Evolutionary conservation across 352 stramenopile genomes (phyloP), one percentile per base, ranked within the genome.

Genomic region (Phytophthora nicotianae): DNA sequence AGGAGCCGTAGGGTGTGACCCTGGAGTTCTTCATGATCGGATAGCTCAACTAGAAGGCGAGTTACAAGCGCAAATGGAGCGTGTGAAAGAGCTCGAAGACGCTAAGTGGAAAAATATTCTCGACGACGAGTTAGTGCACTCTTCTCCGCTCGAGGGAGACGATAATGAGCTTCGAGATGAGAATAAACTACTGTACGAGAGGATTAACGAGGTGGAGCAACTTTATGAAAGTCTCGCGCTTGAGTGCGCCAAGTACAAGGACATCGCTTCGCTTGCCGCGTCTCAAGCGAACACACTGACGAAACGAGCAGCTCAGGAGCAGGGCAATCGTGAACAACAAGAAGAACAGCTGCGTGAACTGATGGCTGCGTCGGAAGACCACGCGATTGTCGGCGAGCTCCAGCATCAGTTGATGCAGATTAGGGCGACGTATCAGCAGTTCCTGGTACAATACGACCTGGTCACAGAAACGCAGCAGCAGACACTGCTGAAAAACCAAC

Each of bases 371-470:
- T 93, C 76, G 2, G 93, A 98, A 60, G 94, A 98, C 64, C 89
- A 97, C 40, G 79, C 89, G 4, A 77, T 98, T 27, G 94, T 98
- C 33, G 93, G 88, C 1, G 72, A 84, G 50, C 70, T 98, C 11
- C 94, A 98, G 64, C 80, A 93, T 26, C 83, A 97, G 61, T 68
- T 98, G 14, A 80, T 95, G 61, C 77, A 93, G n/a, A 86, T 96
- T n/a, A 96, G 91, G 56, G 40, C 70, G 4, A 88, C 76, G 13
- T 95, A 92, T 65, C 86, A 95, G 59, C 79, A 89, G n/a, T 93
- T 91, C n/a, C 32, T 85, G 0, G 45, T 75, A 26, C 84, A 89
- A 27, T 91, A 92, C 54, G 82, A 95, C 10, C 42, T 77, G 9
- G 65, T 79, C 5, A 61, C 76, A 0, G 75, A 83, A 29, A 59